Evolutionary conservation across 306 rosid species (phyloP), one percentile per base, ranked within the genome.

Genomic region (Fagus crenata): DNA sequence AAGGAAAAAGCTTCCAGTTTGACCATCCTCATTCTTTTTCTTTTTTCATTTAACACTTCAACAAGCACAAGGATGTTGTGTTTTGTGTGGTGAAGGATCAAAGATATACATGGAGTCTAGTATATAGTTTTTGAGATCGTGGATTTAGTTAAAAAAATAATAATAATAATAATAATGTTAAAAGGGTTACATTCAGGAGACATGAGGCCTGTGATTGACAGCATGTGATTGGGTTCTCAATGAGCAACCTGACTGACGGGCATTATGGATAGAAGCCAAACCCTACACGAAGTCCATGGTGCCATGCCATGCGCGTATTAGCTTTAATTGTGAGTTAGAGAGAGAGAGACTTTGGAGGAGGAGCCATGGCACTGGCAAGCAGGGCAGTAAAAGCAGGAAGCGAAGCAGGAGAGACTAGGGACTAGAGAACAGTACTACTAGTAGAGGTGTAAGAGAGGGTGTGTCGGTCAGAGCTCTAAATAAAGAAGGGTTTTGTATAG

Each of bases 371-470:
- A 73, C 17, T 13, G 75, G 9, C 28, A 22, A 22, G 28, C 28
- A 22, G 43, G 59, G 33, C 37, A 55, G 59, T 28, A 6, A 15
- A 33, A 77, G 53, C 58, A 64, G 28, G 28, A 22, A 22, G 75
- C 63, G 67, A 59, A 33, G 80, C 76, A 61, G 35, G 73, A 77
- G 77, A 83, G 69, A 72, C 77, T 72, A 69, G 85, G 84, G 79
- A 79, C 83, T 77, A 85, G 84, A 79, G 74, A 74, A 65, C 71
- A 76, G 71, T 65, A 36, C 37, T n/a, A 12, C 12, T 43, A 18
- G 79, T 77, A 68, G 67, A 64, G 63, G 72, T 0, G 81, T 37
- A 22, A 46, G 36, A 76, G 69, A 49, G 71, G 28, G 28, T 22
- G 46, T 41, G 79, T 58, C 80, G 39, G 81, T 4, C 42, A 37